phyloP scores from a whole-genome alignment of 129 eudicot species.

The Lactuca sativa region DNA sequence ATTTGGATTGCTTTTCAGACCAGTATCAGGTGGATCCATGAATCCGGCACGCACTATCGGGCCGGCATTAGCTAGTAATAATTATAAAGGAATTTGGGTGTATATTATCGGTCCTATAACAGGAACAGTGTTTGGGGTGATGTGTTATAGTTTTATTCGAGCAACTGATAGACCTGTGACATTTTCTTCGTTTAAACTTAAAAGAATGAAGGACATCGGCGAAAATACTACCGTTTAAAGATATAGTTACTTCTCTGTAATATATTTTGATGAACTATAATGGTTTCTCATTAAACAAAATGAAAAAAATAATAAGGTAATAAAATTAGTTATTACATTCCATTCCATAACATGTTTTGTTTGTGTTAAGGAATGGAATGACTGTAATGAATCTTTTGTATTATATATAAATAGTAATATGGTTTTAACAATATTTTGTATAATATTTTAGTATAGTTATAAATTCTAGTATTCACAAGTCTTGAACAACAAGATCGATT shows the following conservation, averaged over 20 bases:
- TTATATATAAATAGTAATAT: too few species aligned
- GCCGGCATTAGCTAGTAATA: slow-evolving; percentile 75
- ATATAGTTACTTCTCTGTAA: too few species aligned
- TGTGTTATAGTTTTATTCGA: slow-evolving; percentile 62
- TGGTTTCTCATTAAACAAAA: neutral
- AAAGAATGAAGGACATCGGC: slow-evolving; percentile 45
- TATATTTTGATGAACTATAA: too few species aligned
- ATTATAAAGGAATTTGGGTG: slow-evolving; percentile 72
- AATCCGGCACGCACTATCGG: slow-evolving; percentile 90
- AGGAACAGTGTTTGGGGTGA: slow-evolving; percentile 60
- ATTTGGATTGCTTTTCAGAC: slow-evolving; percentile 39
- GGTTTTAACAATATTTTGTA: too few species aligned
- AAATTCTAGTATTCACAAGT: too few species aligned
- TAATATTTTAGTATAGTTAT: too few species aligned
- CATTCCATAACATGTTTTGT: neutral
- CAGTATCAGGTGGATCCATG: slow-evolving; percentile 95
- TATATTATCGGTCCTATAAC: slow-evolving; percentile 73
- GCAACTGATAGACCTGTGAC: slow-evolving; percentile 43
- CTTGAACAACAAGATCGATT: too few species aligned
- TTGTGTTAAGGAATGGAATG: neutral
- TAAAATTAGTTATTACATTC: neutral
- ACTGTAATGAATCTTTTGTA: too few species aligned
- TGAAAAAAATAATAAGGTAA: neutral
- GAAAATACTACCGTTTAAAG: slow-evolving; percentile 13
- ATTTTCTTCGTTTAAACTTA: slow-evolving; percentile 29